These are phyloP conservation scores for Calcarisporium arbuscula DNA, from an alignment of 2,329 filamentous ascomycete genomes.

Conservation along the genomic window DNA sequence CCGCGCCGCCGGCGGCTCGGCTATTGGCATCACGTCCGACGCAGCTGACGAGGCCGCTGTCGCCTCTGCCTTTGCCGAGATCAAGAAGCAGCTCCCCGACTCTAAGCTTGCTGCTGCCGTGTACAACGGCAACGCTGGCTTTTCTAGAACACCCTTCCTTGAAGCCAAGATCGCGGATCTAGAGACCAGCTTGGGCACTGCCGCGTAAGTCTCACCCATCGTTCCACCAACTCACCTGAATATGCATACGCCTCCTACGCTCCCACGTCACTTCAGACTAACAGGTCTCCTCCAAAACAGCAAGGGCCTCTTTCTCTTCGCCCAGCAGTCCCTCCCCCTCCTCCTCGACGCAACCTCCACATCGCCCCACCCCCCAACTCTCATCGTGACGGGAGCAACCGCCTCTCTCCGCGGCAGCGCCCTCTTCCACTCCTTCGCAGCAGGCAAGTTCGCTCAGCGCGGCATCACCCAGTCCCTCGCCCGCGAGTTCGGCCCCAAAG, in stretches of 20 bases:
- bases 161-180: slow-evolving; percentile 47
- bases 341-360: slow-evolving; percentile 55
- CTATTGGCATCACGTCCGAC: slow-evolving; percentile 59
- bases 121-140: slow-evolving; percentile 58
- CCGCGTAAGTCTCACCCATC: slow-evolving; percentile 43
- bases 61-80: slow-evolving; percentile 52
- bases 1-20: slow-evolving; percentile 58
- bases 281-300: slow-evolving; percentile 23
- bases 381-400: slow-evolving; percentile 84
- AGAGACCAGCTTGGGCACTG: slow-evolving; percentile 36
- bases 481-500: slow-evolving; percentile 76
- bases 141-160: slow-evolving; percentile 50
- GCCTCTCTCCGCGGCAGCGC: slow-evolving; percentile 70
- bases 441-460: slow-evolving; percentile 73
- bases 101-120: slow-evolving; percentile 57
- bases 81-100: slow-evolving; percentile 51
- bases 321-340: slow-evolving; percentile 63
- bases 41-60: slow-evolving; percentile 38
- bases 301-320: slow-evolving; percentile 69
- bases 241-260: too few species aligned
- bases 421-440: slow-evolving; percentile 63
- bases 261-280: not conserved
- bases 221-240: not conserved
- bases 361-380: slow-evolving; percentile 59
- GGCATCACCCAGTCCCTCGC: slow-evolving; percentile 70